Base-by-base conservation (phyloP, 306 rosid genomes). In the Alnus rubra region DNA sequence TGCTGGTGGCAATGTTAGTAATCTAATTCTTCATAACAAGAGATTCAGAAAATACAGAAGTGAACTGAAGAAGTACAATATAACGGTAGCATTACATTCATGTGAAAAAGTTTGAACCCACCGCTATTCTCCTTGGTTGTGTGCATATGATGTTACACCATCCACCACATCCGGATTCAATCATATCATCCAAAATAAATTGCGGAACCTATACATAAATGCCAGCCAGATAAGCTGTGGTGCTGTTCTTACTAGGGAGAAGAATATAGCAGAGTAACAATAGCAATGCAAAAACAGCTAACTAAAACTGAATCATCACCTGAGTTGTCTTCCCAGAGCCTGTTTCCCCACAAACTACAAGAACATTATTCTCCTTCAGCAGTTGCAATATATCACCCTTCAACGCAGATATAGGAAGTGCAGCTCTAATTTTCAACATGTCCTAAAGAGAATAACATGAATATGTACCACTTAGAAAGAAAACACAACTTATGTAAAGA, bases 271-370 rank as follows among this genome's bases (percentile, higher is more conserved):
- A 81, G 76, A 71, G 54, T 19, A 48, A 19, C 74, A 69, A 54
- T 54, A 77, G 48, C 84, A 48, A n/a, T 48, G 30, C 47, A 63
- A 62, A 76, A 59, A 35, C 48, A 74, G 50, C 16, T 65, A 76
- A 52, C 68, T 37, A 54, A 82, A 70, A 74, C 73, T 74, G 30
- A 76, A 76, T 70, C 68, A 58, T 69, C 63, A 93, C 98, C 97
- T 94, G 98, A 78, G 98, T 94, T 82, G 98, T 94, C 91, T 94
- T 94, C 79, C 98, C 98, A 50, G 98, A 94, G 82, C 98, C 98
- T 37, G 98, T 94, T 88, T 94, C 98, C 80, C 98, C 98, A 83
- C 98, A 91, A 85, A 94, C 97, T 76, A 94, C 97, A 73, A 94
- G 89, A 77, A 91, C 93, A 75, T 86, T 81, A 74, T 88, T 85